Conservation (phyloP, 2,329 filamentous ascomycete genomes). For the Xylaria sp. region DNA sequence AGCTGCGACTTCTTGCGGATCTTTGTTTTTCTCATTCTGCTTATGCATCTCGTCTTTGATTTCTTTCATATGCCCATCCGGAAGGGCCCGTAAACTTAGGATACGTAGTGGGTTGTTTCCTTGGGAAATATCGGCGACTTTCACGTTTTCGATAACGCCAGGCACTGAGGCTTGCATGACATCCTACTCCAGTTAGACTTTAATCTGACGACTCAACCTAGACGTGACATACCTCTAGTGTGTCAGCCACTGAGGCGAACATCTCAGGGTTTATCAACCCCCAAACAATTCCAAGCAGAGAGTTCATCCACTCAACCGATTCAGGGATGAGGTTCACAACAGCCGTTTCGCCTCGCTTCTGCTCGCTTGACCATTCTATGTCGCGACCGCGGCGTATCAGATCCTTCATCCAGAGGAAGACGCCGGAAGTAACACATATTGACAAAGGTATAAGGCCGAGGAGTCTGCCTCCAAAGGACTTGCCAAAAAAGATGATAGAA, state of each 20-base stretch:
- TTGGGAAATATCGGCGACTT: conserved; percentile 94
- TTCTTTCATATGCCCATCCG: conserved; percentile 82
- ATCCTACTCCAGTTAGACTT: conserved; percentile 61
- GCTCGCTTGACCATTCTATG: conserved; percentile 88
- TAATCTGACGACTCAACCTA: background rate
- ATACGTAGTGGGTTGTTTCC: conserved; percentile 91
- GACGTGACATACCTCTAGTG: conserved; percentile 65
- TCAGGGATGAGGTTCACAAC: conserved; percentile 91
- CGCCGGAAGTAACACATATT: conserved; percentile 76
- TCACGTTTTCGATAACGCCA: conserved; percentile 90
- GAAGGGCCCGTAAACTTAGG: conserved; percentile 84
- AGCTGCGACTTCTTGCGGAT: conserved; percentile 86
- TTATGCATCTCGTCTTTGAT: conserved; percentile 83
- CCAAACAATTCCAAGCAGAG: conserved; percentile 85
- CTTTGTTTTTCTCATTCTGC: conserved; percentile 82
- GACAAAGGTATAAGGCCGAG: conserved; percentile 80
- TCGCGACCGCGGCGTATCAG: conserved; percentile 83
- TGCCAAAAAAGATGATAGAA: conserved; percentile 79
- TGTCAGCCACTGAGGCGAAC: conserved; percentile 92
- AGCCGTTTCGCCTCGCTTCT: conserved; percentile 84
- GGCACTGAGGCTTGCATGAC: conserved; percentile 97
- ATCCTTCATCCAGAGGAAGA: conserved; percentile 92
- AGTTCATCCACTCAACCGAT: conserved; percentile 97
- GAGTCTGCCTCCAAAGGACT: conserved; percentile 80
- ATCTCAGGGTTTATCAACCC: conserved; percentile 94